These are phyloP conservation scores for Sporobolomyces pararoseus DNA, from an alignment of 768 basidiomycete species.

Conservation along the genomic window DNA sequence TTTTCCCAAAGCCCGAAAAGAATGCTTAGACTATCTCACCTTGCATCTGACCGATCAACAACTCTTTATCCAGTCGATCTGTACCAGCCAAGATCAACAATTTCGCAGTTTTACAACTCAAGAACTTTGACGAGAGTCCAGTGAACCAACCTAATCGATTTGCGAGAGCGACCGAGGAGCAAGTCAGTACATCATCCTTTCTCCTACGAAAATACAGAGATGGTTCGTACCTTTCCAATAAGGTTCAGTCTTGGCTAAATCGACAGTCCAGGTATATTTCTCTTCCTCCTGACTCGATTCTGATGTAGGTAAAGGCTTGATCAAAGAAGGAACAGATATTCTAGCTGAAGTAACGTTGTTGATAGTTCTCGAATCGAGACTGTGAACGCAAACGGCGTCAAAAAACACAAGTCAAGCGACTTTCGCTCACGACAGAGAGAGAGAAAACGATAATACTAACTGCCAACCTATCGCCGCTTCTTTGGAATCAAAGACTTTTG, in stretches of 20 bases:
- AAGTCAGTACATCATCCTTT: too few relatives aligned
- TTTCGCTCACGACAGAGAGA: neutral
- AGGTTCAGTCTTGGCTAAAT: slow-evolving; percentile 74
- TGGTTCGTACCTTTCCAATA: slow-evolving; percentile 76
- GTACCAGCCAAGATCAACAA: slow-evolving; percentile 87
- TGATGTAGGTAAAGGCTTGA: slow-evolving; percentile 52
- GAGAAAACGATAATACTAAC: slow-evolving; percentile 56
- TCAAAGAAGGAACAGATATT: slow-evolving; percentile 77
- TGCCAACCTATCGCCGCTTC: slow-evolving; percentile 94
- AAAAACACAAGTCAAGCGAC: neutral
- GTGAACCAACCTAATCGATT: slow-evolving; percentile 75
- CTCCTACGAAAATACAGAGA: neutral
- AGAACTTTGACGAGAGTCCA: slow-evolving; percentile 73
- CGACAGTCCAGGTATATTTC: slow-evolving; percentile 73
- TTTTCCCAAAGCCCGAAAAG: neutral
- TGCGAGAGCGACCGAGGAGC: neutral
- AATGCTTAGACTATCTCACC: slow-evolving; percentile 51
- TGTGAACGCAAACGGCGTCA: slow-evolving; percentile 47
- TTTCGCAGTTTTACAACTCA: slow-evolving; percentile 71
- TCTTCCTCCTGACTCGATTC: neutral
- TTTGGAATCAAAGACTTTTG: slow-evolving; percentile 73
- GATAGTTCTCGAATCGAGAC: slow-evolving; percentile 75
- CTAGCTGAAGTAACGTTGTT: slow-evolving; percentile 76
- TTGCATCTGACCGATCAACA: slow-evolving; percentile 97
- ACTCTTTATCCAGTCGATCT: slow-evolving; percentile 82